phyloP scores from a whole-genome alignment of 2,329 filamentous ascomycete species.

The Penicillium vulpinum region DNA sequence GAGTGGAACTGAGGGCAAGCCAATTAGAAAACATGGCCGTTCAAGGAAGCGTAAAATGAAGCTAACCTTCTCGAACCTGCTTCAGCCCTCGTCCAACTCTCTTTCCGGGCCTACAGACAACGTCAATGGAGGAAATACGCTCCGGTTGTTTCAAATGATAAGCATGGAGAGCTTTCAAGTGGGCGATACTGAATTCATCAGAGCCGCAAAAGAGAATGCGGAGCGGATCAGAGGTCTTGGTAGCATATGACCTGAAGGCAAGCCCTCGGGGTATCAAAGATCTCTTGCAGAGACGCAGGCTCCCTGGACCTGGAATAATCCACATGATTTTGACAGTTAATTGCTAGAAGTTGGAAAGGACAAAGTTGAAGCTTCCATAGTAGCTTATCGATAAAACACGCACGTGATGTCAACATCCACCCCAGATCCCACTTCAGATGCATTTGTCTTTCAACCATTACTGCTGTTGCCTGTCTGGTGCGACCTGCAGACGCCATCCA shows the following conservation, averaged over 20 bases:
- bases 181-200: slow-evolving; percentile 82
- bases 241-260: slow-evolving; percentile 28
- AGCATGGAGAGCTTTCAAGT: slow-evolving; percentile 66
- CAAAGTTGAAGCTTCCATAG: slow-evolving; percentile 10
- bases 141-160: slow-evolving; percentile 56
- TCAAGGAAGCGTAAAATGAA: neutral
- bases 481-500: slow-evolving; percentile 11
- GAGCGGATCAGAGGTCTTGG: slow-evolving; percentile 57
- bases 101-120: slow-evolving; percentile 79
- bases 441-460: slow-evolving; percentile 5
- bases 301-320: slow-evolving; percentile 21
- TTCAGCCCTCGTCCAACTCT: slow-evolving; percentile 73
- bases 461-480: slow-evolving; percentile 12
- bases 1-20: slow-evolving; percentile 64
- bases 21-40: slow-evolving; percentile 8
- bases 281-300: slow-evolving; percentile 26
- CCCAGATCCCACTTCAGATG: slow-evolving; percentile 19
- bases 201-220: slow-evolving; percentile 92
- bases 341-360: neutral
- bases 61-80: slow-evolving; percentile 65
- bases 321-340: slow-evolving; percentile 24
- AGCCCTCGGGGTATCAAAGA: slow-evolving; percentile 10
- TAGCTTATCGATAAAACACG: slow-evolving; percentile 34
- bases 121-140: slow-evolving; percentile 74
- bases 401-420: slow-evolving; percentile 40